phyloP scores from a whole-genome alignment of 441 rosid genomes.

The Geranium incanum region DNA sequence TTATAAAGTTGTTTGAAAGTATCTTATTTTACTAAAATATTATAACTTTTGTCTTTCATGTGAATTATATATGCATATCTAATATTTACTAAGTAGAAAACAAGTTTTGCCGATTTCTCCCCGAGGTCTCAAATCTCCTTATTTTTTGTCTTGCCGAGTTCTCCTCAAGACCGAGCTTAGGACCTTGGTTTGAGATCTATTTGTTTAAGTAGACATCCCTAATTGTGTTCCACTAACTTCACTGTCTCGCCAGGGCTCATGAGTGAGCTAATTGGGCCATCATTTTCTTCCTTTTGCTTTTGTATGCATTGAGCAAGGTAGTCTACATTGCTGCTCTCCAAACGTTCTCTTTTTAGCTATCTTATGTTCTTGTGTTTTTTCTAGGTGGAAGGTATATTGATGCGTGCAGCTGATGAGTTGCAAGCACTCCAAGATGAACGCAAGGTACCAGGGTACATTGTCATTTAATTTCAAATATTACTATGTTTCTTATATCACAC shows the following conservation, averaged over 20 bases:
- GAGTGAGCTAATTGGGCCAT: not conserved
- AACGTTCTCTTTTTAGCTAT: conserved; percentile 1
- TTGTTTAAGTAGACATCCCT: not conserved
- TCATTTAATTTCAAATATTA: conserved; percentile 15
- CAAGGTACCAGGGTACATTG: conserved; percentile 38
- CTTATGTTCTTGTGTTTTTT: conserved; percentile 14
- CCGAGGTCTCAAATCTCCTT: too few species aligned
- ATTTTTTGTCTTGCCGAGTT: too few species aligned
- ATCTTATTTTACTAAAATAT: too few species aligned
- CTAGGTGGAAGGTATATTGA: conserved; percentile 78
- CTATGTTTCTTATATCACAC: conserved; percentile 7
- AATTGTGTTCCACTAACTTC: not conserved
- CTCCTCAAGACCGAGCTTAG: too few species aligned
- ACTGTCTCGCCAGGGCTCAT: not conserved
- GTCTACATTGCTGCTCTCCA: not conserved
- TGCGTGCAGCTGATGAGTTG: conserved; percentile 74
- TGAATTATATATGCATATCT: too few species aligned
- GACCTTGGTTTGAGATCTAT: not conserved
- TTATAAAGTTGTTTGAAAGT: too few species aligned
- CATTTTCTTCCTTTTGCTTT: not conserved
- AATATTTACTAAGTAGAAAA: too few species aligned
- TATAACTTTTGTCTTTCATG: too few species aligned
- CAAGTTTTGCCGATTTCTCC: too few species aligned
- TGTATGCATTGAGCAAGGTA: not conserved
- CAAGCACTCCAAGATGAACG: conserved; percentile 88